Evolutionary conservation across 352 stramenopile genomes (phyloP), one percentile per base, ranked within the genome.

Genomic region (Globisporangium splendens): DNA sequence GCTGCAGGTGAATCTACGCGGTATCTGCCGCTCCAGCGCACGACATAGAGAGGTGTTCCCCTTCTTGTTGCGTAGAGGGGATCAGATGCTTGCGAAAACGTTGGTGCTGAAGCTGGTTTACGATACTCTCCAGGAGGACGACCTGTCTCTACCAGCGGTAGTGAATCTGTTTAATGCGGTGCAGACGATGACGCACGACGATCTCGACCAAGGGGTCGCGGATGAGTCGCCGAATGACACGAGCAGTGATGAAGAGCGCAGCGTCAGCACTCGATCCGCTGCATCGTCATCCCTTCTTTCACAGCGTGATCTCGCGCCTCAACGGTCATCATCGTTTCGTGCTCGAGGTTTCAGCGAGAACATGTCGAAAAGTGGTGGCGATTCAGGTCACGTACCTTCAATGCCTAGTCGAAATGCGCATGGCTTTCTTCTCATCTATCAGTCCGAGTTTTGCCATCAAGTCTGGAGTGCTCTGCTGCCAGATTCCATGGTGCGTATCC

Each of bases 31-130:
- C 11, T 87, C 80, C 12, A 81, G 75, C 35, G 77, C 78, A 2
- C 77, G 75, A 1, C 75, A 91, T 55, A 61, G 54, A 15, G 79
- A 88, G 41, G 80, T 93, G n/a, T 21, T 93, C 4, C 65, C 77
- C 12, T 93, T 93, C 52, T 59, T 93, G 8, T 48, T 91, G 28
- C 74, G 83, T 31, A 65, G 83, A 61, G 72, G 71, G 0, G 75
- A 89, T 42, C 46, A 78, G 15, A 55, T 66, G 18, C 39, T 71
- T 13, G 77, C 73, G 1, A 93, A 85, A 55, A 21, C 55, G 12
- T 66, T 91, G 31, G 72, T 74, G 17, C 68, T 91, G 10, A 66
- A 64, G 13, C 65, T 90, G 18, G 76, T 89, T 17, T 68, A 74
- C 49, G 74, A 79, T 13, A 65, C 68, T 21, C 69, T 93, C 21